Conservation (phyloP, 2,329 filamentous ascomycete genomes). For the Beauveria caledonica region DNA sequence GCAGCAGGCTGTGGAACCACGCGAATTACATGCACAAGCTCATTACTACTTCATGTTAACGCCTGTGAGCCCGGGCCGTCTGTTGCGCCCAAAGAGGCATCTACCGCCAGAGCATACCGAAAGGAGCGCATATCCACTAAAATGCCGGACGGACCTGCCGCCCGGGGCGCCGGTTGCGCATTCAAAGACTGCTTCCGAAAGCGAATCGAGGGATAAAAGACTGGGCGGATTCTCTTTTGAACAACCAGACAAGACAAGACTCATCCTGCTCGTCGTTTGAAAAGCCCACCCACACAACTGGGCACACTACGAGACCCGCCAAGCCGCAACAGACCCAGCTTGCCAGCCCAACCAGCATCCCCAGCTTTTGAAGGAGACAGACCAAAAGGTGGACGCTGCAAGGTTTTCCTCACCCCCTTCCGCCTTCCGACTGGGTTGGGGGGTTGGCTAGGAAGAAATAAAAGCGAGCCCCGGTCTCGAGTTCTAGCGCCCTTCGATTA, state of each 20-base stretch:
- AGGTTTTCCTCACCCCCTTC: slow-evolving; percentile 8
- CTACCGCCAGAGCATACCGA: slow-evolving; percentile 3
- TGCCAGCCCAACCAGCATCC: slow-evolving; percentile 1
- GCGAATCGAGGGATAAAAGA: not conserved
- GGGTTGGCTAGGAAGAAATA: not conserved
- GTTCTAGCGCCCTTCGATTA: slow-evolving; percentile 7
- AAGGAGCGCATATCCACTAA: not conserved
- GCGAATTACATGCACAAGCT: not conserved
- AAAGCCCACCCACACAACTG: not conserved
- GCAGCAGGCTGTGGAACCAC: not conserved
- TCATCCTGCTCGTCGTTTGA: not conserved
- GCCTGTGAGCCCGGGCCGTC: not conserved
- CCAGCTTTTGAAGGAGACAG: slow-evolving; percentile 1
- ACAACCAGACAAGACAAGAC: not conserved
- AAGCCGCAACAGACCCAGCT: not conserved
- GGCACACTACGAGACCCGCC: slow-evolving; percentile 4
- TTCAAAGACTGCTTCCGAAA: not conserved
- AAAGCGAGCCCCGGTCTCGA: slow-evolving; percentile 4
- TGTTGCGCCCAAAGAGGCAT: slow-evolving; percentile 3
- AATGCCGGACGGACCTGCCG: not conserved
- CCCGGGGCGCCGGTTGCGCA: not conserved
- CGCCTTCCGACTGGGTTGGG: not conserved
- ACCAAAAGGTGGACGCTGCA: not conserved
- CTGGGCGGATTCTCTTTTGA: not conserved
- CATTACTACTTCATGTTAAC: not conserved